phyloP scores from a whole-genome alignment of 2,329 filamentous ascomycete species.

The Daldinia eschscholtzii region DNA sequence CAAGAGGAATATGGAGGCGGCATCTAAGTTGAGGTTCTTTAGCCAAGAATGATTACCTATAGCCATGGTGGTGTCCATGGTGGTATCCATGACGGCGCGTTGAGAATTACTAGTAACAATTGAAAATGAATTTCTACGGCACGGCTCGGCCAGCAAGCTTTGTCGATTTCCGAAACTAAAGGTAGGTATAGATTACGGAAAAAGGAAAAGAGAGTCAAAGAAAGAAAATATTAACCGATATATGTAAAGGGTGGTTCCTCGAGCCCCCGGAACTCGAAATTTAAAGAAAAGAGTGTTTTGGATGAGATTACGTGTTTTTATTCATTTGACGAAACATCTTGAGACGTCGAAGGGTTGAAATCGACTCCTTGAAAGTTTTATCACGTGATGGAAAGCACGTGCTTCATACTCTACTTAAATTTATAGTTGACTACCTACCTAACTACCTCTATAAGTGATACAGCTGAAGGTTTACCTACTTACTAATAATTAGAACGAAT shows the following conservation, averaged over 20 bases:
- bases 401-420: not conserved
- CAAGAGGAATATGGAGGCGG: constrained; percentile 46
- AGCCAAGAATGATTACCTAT: constrained; percentile 30
- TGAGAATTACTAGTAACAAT: constrained; percentile 23
- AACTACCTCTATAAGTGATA: not conserved
- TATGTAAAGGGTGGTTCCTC: constrained; percentile 1
- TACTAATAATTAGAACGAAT: too few relatives aligned
- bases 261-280: not conserved
- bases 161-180: constrained; percentile 1
- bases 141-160: constrained; percentile 40
- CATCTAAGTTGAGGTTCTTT: constrained; percentile 46
- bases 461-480: not conserved
- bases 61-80: constrained; percentile 28
- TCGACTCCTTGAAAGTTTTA: not conserved
- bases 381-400: constrained; percentile 21
- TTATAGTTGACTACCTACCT: not conserved
- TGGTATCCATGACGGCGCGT: not conserved
- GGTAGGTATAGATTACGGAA: not conserved
- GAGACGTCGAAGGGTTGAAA: constrained; percentile 34
- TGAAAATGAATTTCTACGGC: constrained; percentile 21
- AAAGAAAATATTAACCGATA: constrained; percentile 11
- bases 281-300: constrained; percentile 17
- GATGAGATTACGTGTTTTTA: constrained; percentile 29
- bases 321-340: constrained; percentile 33
- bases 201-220: not conserved